A percentile compares a stretch with the other conserved stretches of the same genome.
phyloP scores from a whole-genome alignment of 768 basidiomycete species.

The Tulasnella sp. region DNA sequence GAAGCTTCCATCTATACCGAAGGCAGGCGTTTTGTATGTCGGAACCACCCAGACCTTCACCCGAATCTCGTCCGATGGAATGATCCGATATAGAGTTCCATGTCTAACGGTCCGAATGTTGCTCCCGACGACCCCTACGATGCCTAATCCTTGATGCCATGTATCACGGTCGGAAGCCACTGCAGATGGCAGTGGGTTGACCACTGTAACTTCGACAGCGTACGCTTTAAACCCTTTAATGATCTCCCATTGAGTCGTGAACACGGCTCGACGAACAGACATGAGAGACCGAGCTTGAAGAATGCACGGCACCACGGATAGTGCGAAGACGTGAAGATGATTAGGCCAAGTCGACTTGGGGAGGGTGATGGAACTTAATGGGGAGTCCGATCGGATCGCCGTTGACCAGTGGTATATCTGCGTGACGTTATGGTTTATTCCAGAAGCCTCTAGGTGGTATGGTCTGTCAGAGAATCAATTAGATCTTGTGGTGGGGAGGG shows the following conservation, averaged over 20 bases:
- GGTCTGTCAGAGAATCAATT: constrained; percentile 13
- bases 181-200: constrained; percentile 37
- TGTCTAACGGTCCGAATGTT: constrained; percentile 32
- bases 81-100: constrained; percentile 30
- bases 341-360: constrained; percentile 27
- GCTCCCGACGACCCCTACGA: neutral
- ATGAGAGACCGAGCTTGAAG: neutral
- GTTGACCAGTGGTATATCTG: constrained; percentile 21
- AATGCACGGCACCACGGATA: constrained; percentile 17
- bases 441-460: constrained; percentile 15
- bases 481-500: too few species aligned
- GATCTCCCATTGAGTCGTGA: constrained; percentile 16
- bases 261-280: neutral
- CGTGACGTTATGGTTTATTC: constrained; percentile 20
- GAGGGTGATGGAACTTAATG: constrained; percentile 36
- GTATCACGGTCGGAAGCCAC: neutral
- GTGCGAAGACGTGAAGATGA: constrained; percentile 27
- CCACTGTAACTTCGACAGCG: constrained; percentile 38
- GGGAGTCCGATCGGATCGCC: constrained; percentile 28
- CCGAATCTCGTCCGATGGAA: constrained; percentile 39
- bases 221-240: constrained; percentile 16
- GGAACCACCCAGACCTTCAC: constrained; percentile 32
- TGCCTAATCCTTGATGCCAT: constrained; percentile 3
- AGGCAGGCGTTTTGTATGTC: constrained; percentile 22
- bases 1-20: constrained; percentile 18